Evolutionary conservation across 1,284 basidiomycete species (phyloP), one percentile per base, ranked within the genome.

Genomic region (Melampsora medusae): DNA sequence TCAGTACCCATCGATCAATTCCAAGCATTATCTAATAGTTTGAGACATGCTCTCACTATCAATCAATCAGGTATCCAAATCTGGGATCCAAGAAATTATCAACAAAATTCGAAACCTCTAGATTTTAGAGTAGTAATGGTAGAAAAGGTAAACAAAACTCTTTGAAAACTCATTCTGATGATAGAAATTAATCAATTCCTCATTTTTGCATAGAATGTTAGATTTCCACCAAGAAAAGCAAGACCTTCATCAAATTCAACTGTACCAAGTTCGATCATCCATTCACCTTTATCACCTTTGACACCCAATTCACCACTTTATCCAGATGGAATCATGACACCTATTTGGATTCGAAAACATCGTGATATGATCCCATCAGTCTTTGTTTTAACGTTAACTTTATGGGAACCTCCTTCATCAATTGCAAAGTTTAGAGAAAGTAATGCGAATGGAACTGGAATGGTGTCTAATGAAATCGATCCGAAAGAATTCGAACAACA

Each of bases 341-440:
- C 95, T 0, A 92, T 98, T 80, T 99, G 96, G 96, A 89, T 97
- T 19, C 87, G 94, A 64, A 99, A 97, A 84, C 95, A 98, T 81
- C 91, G 92, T 0, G 89, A 92, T 9, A 88, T 96, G 46, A 85
- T 98, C 0, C 95, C 96, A 0, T 90, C 91, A 19, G 93, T 97
- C 0, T 97, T 97, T 83, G 91, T 98, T 5, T 85, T 95, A 66
- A 96, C 97, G 82, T 85, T 91, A 77, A 88, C 90, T 67, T 86
- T 98, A 77, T 92, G 87, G 81, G 92, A 96, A 66, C 71, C 71
- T n/a, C 25, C 50, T 62, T 28, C 60, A 31, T 56, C 59, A 25
- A 17, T 49, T 7, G 33, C 35, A 9, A 71, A 72, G 17, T 61
- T 33, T 28, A 14, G 19, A 59, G 53, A 64, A 64, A 19, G 19